phyloP scores from a whole-genome alignment of 1,139 yeast genomes.

The Taiozyma sp. region DNA sequence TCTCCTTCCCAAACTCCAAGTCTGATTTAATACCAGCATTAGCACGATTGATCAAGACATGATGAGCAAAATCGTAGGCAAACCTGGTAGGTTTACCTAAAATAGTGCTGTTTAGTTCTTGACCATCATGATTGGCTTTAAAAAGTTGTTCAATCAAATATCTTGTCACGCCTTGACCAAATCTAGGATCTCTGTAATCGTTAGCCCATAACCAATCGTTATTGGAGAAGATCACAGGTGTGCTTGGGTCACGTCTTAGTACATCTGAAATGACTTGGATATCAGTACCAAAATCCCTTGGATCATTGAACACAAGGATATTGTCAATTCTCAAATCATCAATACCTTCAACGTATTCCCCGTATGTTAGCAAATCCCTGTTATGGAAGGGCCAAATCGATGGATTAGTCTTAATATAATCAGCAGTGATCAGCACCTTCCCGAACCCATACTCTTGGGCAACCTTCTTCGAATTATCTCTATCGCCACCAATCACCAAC shows the following conservation, averaged over 20 bases:
- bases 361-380: slow-evolving; percentile 43
- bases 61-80: slow-evolving; percentile 83
- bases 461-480: slow-evolving; percentile 61
- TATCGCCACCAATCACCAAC: slow-evolving; percentile 79
- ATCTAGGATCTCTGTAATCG: slow-evolving; percentile 71
- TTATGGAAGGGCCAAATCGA: slow-evolving; percentile 72
- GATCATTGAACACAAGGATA: slow-evolving; percentile 82
- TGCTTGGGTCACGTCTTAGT: slow-evolving; percentile 51
- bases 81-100: slow-evolving; percentile 82
- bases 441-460: slow-evolving; percentile 78
- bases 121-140: slow-evolving; percentile 39
- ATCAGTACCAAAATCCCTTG: slow-evolving; percentile 87
- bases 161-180: slow-evolving; percentile 91
- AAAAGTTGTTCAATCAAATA: slow-evolving; percentile 60
- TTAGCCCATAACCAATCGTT: slow-evolving; percentile 91
- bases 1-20: slow-evolving; percentile 16
- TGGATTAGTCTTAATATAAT: slow-evolving; percentile 53
- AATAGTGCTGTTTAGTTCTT: slow-evolving; percentile 47
- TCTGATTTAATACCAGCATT: slow-evolving; percentile 20
- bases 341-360: slow-evolving; percentile 28
- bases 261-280: slow-evolving; percentile 72
- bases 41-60: slow-evolving; percentile 58
- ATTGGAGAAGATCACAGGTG: slow-evolving; percentile 83
- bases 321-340: slow-evolving; percentile 59
- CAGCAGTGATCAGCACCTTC: slow-evolving; percentile 73